These are phyloP conservation scores for Debaryomyces tyrocola DNA, from an alignment of 805 yeast species.

Conservation along the genomic window DNA sequence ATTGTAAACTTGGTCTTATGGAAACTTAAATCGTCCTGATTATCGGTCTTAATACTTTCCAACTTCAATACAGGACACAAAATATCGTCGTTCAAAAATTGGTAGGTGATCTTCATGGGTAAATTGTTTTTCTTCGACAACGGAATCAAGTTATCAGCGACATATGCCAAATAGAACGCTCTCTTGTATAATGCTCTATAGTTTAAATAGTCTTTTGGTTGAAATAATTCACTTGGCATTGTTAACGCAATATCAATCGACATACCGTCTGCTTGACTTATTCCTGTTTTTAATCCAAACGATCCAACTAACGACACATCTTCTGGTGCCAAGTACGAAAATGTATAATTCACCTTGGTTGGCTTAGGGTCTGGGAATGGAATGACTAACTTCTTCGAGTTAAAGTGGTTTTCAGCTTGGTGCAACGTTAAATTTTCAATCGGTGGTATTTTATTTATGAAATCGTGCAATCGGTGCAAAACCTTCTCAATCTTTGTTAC, in stretches of 20 bases:
- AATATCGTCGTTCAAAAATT: conserved; percentile 71
- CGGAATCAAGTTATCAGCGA: conserved; percentile 64
- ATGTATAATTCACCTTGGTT: conserved; percentile 64
- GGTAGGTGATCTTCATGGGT: conserved; percentile 61
- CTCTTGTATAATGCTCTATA: conserved; percentile 88
- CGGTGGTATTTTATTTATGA: conserved; percentile 65
- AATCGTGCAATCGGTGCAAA: conserved; percentile 68
- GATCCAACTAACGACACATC: conserved; percentile 83
- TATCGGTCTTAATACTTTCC: conserved; percentile 51
- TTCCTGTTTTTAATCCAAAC: conserved; percentile 82
- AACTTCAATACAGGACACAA: conserved; percentile 73
- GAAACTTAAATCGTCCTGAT: conserved; percentile 53
- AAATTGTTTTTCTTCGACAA: conserved; percentile 55
- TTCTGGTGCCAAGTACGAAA: conserved; percentile 68
- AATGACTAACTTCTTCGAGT: conserved; percentile 54
- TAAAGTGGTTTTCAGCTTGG: conserved; percentile 58
- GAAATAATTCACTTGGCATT: conserved; percentile 76
- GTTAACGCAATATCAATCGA: conserved; percentile 77
- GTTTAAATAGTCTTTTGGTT: conserved; percentile 85
- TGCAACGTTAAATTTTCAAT: conserved; percentile 50
- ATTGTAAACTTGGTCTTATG: conserved; percentile 69
- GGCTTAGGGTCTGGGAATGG: conserved; percentile 95
- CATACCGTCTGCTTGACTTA: conserved; percentile 59
- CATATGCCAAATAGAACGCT: conserved; percentile 78
- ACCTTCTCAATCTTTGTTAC: conserved; percentile 69